Evolutionary conservation across 345 rosid genomes (phyloP), one percentile per base, ranked within the genome.

Genomic region (Tarenaya hassleriana): DNA sequence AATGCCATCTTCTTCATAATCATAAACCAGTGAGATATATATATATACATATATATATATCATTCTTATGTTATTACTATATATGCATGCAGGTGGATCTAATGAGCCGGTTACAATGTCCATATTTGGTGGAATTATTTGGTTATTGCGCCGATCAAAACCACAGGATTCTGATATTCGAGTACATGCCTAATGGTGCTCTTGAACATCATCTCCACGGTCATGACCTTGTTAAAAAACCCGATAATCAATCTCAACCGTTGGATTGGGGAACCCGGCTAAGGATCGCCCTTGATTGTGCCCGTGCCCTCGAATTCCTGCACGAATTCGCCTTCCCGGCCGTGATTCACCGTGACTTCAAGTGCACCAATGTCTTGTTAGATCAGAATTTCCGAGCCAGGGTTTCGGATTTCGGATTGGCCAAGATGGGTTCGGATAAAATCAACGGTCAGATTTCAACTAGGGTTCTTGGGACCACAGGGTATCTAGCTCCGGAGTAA

Each of bases 401-500:
- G 69, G 94, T 90, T 27, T 84, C 86, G 0, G 91, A 73, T 76
- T 80, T 90, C 0, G 91, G 94, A 43, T 66, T 78, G 71, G 91
- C 97, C 24, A 86, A 82, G 81, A 78, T 67, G 68, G 81, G 67
- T 8, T 82, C 94, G 0, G 80, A 86, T 61, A 82, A 69, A 76
- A 71, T 77, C 73, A 82, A 82, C 1, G 94, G 88, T 56, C 91
- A 83, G 76, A 63, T 79, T 52, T 78, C 76, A n/a, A 86, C 88
- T 1, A 74, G 80, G 4, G 78, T 86, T 9, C 48, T 74, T 1
- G 86, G 94, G 57, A 86, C 94, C 68, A 78, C 76, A 0, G 91
- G 88, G 47, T 90, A 84, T 63, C 64, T 86, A 16, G 97, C 95
- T 7, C 97, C 97, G 18, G 97, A 90, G 97, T 90, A 67, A 90